Base-by-base conservation (phyloP, 129 eudicot species). In the Kitagawia praeruptora region DNA sequence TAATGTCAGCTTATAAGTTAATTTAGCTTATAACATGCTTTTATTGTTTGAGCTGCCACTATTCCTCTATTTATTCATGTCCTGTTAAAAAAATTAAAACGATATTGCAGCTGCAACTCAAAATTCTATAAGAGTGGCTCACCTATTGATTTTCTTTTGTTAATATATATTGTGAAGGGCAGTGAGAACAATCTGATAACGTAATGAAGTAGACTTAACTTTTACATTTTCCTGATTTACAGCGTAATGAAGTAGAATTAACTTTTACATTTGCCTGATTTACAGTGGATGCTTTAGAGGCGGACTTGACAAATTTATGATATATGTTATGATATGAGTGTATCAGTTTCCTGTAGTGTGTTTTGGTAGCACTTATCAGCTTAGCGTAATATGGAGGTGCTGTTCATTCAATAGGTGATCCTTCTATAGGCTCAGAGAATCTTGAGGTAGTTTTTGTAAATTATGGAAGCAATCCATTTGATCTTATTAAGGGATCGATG, bases 71-170 rank as follows among this genome's bases (percentile, higher is more conserved):
- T 37, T 40, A 58, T 58, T 21, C n/a, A 34, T 31, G 37, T 44
- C 15, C 44, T 15, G 11, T 1, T 78, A 44, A 14, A 45, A 46
- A 27, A 42, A 1, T 78, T 72, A 28, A 73, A 14, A 25, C 58
- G 14, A 64, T 39, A 76, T 70, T 85, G 75, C 86, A 93, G 98
- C 97, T 85, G 97, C 99, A 76, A 95, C 99, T 77, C 99, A 95
- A 72, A 95, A 95, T 61, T 95, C 99, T 27, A 95, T 95, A 84
- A 85, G 93, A 85, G 96, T 95, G 81, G 97, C 99, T 34, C 99
- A 95, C 86, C 97, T 95, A 86, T 74, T 69, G 34, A 31, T 0
- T 78, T 44, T 2, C 12, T 37, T 61, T 56, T 56, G 31, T 56
- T 8, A n/a, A 58, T n/a, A 16, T 46, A 15, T 47, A 75, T 45